Conservation (phyloP, 208 protist species). For the Jaenimonas drosophilae region DNA sequence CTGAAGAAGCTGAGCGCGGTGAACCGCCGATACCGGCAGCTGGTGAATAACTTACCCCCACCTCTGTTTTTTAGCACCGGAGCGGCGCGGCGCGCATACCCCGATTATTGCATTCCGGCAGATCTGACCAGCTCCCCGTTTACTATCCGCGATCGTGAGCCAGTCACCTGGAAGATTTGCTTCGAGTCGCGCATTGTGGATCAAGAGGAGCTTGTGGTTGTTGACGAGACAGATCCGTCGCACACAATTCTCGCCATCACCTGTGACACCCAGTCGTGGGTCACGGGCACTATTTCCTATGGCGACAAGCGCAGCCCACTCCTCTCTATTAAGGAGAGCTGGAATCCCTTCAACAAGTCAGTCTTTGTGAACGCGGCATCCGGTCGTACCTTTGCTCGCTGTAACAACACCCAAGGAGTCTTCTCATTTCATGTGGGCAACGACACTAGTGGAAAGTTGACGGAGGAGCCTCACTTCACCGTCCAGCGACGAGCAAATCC, state of each 20-base stretch:
- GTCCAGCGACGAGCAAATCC: too few relatives aligned
- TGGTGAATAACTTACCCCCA: slow-evolving; percentile 63
- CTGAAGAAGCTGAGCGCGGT: slow-evolving; percentile 65
- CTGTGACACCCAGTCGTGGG: slow-evolving; percentile 23
- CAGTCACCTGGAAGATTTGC: slow-evolving; percentile 39
- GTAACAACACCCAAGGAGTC: slow-evolving; percentile 18
- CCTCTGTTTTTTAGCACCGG: slow-evolving; percentile 54
- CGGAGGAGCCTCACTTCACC: too few relatives aligned
- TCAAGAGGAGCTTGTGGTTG: slow-evolving; percentile 47
- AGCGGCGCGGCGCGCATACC: slow-evolving; percentile 26
- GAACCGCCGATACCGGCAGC: slow-evolving; percentile 38
- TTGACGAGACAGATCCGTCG: slow-evolving; percentile 10
- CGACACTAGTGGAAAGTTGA: too few relatives aligned
- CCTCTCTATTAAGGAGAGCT: slow-evolving; percentile 57
- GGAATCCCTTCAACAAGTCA: slow-evolving; percentile 54
- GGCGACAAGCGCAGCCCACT: slow-evolving; percentile 40
- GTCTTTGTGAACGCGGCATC: slow-evolving; percentile 39
- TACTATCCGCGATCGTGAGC: slow-evolving; percentile 36
- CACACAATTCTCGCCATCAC: slow-evolving; percentile 39
- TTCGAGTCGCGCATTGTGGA: slow-evolving; percentile 40
- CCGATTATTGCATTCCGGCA: slow-evolving; percentile 47
- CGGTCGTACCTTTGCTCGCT: slow-evolving; percentile 44
- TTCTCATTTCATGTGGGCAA: too few relatives aligned
- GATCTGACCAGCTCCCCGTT: slow-evolving; percentile 57
- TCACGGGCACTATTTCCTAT: slow-evolving; percentile 47